Evolutionary conservation across 331 rosid species (phyloP).

Genomic region (Malus hybrid): DNA sequence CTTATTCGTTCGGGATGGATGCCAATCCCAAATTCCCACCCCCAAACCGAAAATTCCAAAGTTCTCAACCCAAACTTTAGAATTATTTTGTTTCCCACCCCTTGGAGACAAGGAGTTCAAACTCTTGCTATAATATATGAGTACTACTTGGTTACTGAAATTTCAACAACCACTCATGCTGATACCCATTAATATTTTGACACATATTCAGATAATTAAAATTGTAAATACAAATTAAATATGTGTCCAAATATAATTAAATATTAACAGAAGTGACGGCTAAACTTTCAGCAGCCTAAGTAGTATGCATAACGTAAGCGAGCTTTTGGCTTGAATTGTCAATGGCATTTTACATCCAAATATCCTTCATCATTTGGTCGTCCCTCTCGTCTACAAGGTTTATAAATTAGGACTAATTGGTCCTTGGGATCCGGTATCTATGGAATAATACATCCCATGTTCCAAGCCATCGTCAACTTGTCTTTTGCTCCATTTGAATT

Average conservation of each 20-base stretch:
- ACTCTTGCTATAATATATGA: too few species aligned
- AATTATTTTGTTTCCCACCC: too few species aligned
- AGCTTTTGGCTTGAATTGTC: background rate
- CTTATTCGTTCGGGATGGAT: too few species aligned
- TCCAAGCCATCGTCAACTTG: background rate
- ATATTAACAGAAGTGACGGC: too few species aligned
- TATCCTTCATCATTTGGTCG: background rate
- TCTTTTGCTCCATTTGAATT: background rate
- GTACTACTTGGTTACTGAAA: too few species aligned
- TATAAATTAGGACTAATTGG: background rate
- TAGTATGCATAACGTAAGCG: background rate
- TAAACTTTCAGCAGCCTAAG: too few species aligned
- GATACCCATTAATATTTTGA: fast-evolving
- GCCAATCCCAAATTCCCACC: too few species aligned
- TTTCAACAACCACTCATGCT: fast-evolving
- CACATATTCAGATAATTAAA: fast-evolving
- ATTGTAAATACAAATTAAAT: too few species aligned
- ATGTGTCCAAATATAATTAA: too few species aligned
- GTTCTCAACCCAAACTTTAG: too few species aligned
- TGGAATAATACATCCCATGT: background rate
- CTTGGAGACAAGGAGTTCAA: too few species aligned
- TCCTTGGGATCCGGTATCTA: background rate
- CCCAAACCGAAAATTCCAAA: too few species aligned
- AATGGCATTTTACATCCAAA: background rate
- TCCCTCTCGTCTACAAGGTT: background rate